Evolutionary conservation across 2,329 filamentous ascomycete genomes (phyloP).

Genomic region (Lasiodiplodia sp.): DNA sequence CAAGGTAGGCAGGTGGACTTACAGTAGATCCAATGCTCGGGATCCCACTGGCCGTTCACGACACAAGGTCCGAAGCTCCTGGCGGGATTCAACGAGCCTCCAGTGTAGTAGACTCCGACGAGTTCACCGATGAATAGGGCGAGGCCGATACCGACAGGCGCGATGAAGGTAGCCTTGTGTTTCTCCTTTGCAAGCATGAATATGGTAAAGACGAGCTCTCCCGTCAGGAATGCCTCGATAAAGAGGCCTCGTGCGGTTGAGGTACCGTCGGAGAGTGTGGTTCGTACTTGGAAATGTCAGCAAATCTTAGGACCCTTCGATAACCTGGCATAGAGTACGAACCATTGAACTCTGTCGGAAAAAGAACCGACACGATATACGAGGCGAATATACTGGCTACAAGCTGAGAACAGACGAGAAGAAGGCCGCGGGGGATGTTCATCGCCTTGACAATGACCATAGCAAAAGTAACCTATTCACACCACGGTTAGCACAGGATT

Average conservation of each 20-base stretch:
- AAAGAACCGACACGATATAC: slow-evolving; percentile 44
- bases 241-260: slow-evolving; percentile 46
- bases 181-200: slow-evolving; percentile 75
- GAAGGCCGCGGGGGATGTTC: slow-evolving; percentile 36
- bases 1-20: neutral
- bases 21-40: slow-evolving; percentile 55
- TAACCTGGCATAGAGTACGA: too few relatives aligned
- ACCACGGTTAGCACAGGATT: neutral
- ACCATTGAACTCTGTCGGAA: slow-evolving; percentile 41
- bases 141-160: slow-evolving; percentile 75
- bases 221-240: slow-evolving; percentile 50
- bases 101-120: slow-evolving; percentile 56
- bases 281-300: slow-evolving; percentile 36
- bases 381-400: slow-evolving; percentile 47
- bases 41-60: slow-evolving; percentile 45
- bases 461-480: slow-evolving; percentile 44
- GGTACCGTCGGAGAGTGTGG: slow-evolving; percentile 43
- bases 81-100: slow-evolving; percentile 52
- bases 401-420: slow-evolving; percentile 47
- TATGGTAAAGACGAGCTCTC: slow-evolving; percentile 50
- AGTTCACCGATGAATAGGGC: slow-evolving; percentile 70
- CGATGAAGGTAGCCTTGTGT: slow-evolving; percentile 74
- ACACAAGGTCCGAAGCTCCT: slow-evolving; percentile 52
- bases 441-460: slow-evolving; percentile 46
- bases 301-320: too few relatives aligned